phyloP scores from a whole-genome alignment of 345 rosid genomes.

The Lepidium didymum region DNA sequence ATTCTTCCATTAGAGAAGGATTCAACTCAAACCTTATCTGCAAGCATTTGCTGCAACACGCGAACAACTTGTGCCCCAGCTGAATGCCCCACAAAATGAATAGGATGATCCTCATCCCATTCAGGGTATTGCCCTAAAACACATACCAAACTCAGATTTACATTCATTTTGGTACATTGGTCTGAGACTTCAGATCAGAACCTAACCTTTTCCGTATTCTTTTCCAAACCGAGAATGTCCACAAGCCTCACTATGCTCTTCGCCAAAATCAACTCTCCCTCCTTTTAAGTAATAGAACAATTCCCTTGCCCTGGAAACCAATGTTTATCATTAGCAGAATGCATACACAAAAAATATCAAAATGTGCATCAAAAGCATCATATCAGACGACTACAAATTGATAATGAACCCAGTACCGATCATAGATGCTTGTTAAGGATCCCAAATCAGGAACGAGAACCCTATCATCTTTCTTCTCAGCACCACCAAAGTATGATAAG shows the following conservation, averaged over 20 bases:
- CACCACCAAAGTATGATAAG: conserved; percentile 91
- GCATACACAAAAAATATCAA: not conserved
- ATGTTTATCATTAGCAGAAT: conserved; percentile 13
- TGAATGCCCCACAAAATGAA: conserved; percentile 96
- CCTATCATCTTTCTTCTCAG: conserved; percentile 96
- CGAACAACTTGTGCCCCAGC: conserved; percentile 99
- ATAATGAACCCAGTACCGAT: conserved; percentile 42
- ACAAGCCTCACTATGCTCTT: conserved; percentile 81
- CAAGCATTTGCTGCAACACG: conserved; percentile 96
- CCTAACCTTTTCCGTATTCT: conserved; percentile 59
- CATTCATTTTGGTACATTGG: not conserved
- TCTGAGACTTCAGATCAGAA: not conserved
- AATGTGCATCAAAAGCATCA: not conserved
- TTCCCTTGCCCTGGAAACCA: conserved; percentile 57
- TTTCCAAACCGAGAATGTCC: conserved; percentile 92
- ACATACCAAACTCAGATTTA: conserved; percentile 2
- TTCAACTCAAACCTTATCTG: conserved; percentile 54
- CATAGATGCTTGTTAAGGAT: conserved; percentile 81
- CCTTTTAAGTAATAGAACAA: conserved; percentile 95
- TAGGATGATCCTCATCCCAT: conserved; percentile 96
- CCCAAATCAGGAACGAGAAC: conserved; percentile 98
- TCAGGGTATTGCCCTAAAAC: conserved; percentile 75
- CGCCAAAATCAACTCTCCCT: conserved; percentile 86
- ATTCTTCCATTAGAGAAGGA: not conserved
- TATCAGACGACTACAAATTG: not conserved